A percentile compares a stretch with the other conserved stretches of the same genome.
These are phyloP conservation scores for Thalassiosira hispida DNA, from an alignment of 352 stramenopile species.

Conservation along the genomic window DNA sequence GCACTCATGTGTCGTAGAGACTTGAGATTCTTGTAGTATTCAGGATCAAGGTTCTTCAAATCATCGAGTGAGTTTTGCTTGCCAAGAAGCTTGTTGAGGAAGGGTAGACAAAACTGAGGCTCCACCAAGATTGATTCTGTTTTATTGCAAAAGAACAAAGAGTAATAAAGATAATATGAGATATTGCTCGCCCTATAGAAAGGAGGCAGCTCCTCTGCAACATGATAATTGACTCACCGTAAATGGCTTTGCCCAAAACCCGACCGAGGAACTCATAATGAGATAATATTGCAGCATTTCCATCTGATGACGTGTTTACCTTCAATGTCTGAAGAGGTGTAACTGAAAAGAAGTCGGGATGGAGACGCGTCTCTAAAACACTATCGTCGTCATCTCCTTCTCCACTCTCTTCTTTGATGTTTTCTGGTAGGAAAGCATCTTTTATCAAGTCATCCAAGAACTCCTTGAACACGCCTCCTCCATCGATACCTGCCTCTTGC, in stretches of 20 bases:
- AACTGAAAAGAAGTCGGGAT: constrained; percentile 73
- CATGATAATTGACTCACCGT: constrained; percentile 65
- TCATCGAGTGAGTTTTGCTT: constrained; percentile 90
- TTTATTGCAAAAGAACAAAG: constrained; percentile 11
- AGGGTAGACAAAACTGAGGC: constrained; percentile 94
- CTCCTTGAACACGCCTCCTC: constrained; percentile 98
- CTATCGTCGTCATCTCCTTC: constrained; percentile 21
- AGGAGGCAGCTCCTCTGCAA: constrained; percentile 59
- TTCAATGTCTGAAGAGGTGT: constrained; percentile 73
- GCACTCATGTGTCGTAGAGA: constrained; percentile 91
- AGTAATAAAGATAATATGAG: constrained; percentile 87
- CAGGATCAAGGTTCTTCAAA: constrained; percentile 92
- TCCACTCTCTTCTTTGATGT: constrained; percentile 8
- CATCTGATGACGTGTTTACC: constrained; percentile 59
- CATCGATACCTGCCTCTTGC: constrained; percentile 96
- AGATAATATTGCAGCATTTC: constrained; percentile 12
- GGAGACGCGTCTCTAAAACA: constrained; percentile 29
- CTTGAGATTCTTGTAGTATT: constrained; percentile 96
- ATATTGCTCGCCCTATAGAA: constrained; percentile 88
- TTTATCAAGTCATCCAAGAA: constrained; percentile 95
- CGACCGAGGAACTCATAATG: constrained; percentile 95
- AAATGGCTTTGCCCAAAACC: constrained; percentile 95
- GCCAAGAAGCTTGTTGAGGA: constrained; percentile 93
- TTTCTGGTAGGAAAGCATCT: constrained; percentile 89
- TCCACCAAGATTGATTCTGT: constrained; percentile 94